Conservation (phyloP, 2,329 filamentous ascomycete species). For the Cadophora luteo-olivacea region DNA sequence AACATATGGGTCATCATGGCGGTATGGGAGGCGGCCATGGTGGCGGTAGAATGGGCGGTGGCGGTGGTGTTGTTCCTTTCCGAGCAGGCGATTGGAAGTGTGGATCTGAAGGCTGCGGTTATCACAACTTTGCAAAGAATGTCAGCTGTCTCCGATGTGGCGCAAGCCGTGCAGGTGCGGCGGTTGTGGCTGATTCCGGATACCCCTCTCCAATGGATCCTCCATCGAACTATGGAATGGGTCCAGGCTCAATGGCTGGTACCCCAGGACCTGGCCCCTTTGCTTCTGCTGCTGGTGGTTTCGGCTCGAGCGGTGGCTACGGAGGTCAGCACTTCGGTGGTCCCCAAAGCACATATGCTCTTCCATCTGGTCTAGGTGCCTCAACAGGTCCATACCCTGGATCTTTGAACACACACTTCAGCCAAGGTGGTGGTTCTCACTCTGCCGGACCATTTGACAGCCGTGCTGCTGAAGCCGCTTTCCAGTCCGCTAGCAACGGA, state of each 20-base stretch:
- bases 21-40: conserved; percentile 60
- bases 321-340: conserved; percentile 83
- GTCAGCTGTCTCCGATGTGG: conserved; percentile 97
- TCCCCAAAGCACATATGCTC: conserved; percentile 85
- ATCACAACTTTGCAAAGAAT: conserved; percentile 99
- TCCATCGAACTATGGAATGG: conserved; percentile 83
- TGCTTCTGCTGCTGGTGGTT: conserved; percentile 71
- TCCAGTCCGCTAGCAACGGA: conserved; percentile 86
- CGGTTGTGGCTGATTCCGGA: conserved; percentile 91
- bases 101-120: conserved; percentile 94
- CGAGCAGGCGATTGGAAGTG: conserved; percentile 99
- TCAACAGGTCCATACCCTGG: conserved; percentile 77
- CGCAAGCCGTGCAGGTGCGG: conserved; percentile 90
- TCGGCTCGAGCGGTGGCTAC: conserved; percentile 68
- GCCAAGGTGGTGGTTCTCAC: conserved; percentile 78
- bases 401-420: conserved; percentile 80
- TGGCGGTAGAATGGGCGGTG: conserved; percentile 77
- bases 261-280: conserved; percentile 81
- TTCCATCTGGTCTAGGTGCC: conserved; percentile 85
- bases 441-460: conserved; percentile 90
- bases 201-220: conserved; percentile 92
- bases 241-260: conserved; percentile 84
- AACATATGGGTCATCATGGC: conserved; percentile 71
- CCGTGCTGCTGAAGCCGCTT: conserved; percentile 91
- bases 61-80: conserved; percentile 91